Conservation (phyloP, 169 alveolate genomes). For the Miamiensis avidus region DNA sequence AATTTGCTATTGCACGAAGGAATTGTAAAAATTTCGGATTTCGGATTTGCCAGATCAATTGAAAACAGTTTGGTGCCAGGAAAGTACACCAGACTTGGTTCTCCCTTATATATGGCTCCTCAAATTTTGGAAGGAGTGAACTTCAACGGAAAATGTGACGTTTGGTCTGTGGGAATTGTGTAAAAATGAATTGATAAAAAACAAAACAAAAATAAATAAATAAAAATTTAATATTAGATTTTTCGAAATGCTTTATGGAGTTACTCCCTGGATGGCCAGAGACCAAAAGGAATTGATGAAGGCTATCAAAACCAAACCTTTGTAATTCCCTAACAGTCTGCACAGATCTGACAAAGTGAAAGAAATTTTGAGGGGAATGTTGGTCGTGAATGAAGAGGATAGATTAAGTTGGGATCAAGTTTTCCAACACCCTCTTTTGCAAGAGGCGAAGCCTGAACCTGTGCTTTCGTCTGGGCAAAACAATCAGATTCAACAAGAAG, state of each 20-base stretch:
- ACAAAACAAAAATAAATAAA: background rate
- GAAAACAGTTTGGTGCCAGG: conserved; percentile 40
- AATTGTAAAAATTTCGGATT: conserved; percentile 42
- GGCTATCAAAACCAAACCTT: conserved; percentile 24
- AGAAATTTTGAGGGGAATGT: conserved; percentile 29
- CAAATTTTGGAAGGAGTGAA: conserved; percentile 29
- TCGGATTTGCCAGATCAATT: conserved; percentile 47
- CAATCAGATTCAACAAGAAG: conserved; percentile 27
- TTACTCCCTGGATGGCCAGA: conserved; percentile 49
- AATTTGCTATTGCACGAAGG: conserved; percentile 36
- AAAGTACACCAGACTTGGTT: conserved; percentile 23
- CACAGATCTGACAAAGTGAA: conserved; percentile 39
- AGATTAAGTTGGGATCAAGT: conserved; percentile 44
- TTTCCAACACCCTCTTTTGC: conserved; percentile 33
- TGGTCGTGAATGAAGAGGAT: conserved; percentile 22
- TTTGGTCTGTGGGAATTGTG: conserved; percentile 46
- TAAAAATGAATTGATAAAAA: background rate
- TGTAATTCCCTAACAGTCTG: conserved; percentile 34
- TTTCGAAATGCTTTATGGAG: conserved; percentile 32
- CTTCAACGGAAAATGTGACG: conserved; percentile 37
- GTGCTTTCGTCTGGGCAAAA: conserved; percentile 14
- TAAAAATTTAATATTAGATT: background rate
- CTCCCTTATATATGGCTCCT: conserved; percentile 44
- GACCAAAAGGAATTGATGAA: conserved; percentile 24
- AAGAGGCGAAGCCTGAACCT: conserved; percentile 16